Percentiles rank a stretch among this genome's conserved stretches.
These are phyloP conservation scores for Fistulifera pelliculosa DNA, from an alignment of 108 stramenopile genomes.

Conservation along the genomic window DNA sequence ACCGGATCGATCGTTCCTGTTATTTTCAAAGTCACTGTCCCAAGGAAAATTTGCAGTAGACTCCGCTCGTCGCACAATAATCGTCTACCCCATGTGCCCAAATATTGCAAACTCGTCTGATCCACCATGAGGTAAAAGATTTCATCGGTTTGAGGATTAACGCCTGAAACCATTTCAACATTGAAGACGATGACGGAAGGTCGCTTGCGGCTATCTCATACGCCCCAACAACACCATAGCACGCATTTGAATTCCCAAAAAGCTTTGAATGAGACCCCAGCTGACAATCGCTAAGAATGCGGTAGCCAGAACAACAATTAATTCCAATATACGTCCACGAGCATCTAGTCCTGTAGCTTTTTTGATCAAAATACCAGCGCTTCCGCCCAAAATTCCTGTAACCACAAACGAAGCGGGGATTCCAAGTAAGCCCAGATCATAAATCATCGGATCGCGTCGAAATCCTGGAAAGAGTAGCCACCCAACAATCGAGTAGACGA, in stretches of 20 bases:
- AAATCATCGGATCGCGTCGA: conserved; percentile 60
- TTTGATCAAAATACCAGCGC: conserved; percentile 57
- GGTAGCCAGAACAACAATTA: conserved; percentile 50
- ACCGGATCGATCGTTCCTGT: conserved; percentile 22
- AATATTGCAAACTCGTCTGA: conserved; percentile 16
- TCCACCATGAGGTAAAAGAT: conserved; percentile 42
- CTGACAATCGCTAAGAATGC: conserved; percentile 46
- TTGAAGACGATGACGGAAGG: neutral
- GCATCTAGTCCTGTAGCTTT: conserved; percentile 55
- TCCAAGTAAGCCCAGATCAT: conserved; percentile 59
- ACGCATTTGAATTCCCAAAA: conserved; percentile 59
- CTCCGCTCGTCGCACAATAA: conserved; percentile 13
- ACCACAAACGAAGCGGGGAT: conserved; percentile 58
- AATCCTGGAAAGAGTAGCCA: conserved; percentile 58
- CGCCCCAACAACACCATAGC: conserved; percentile 44
- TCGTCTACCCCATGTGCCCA: conserved; percentile 29
- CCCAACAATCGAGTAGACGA: conserved; percentile 42
- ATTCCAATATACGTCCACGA: conserved; percentile 67
- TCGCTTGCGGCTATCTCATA: conserved; percentile 3
- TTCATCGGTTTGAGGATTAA: conserved; percentile 25
- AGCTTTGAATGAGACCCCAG: conserved; percentile 65
- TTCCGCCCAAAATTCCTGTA: conserved; percentile 71
- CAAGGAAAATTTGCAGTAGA: conserved; percentile 18
- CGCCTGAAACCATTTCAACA: conserved; percentile 11
- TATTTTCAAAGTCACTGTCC: conserved; percentile 13